Evolutionary conservation across 257 asterid genomes (phyloP).

Genomic region (Ophiorrhiza pumila): DNA sequence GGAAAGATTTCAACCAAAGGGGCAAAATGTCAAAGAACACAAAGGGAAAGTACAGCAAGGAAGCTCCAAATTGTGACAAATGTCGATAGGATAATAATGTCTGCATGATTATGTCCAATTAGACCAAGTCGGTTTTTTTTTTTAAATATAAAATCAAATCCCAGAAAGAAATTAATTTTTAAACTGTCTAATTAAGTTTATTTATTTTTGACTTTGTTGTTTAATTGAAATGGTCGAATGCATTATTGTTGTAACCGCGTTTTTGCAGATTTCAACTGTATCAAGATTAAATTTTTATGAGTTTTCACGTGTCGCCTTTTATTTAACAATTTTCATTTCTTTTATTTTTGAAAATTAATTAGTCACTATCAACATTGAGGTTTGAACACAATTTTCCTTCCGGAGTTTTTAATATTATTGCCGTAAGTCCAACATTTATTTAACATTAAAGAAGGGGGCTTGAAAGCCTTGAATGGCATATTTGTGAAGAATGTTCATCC

Average conservation of each 20-base stretch:
- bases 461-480: too few relatives aligned
- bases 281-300: not conserved
- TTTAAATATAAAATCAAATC: not conserved
- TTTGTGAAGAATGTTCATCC: too few relatives aligned
- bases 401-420: too few relatives aligned
- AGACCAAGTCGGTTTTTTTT: conserved; percentile 8
- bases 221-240: conserved; percentile 1
- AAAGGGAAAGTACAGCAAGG: conserved; percentile 4
- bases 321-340: not conserved
- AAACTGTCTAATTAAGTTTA: not conserved
- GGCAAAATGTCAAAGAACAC: conserved; percentile 4
- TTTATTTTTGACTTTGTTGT: not conserved
- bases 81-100: conserved; percentile 18
- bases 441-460: too few relatives aligned
- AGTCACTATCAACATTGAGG: too few relatives aligned
- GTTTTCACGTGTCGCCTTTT: conserved; percentile 2
- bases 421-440: too few relatives aligned
- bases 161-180: not conserved
- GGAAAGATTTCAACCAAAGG: not conserved
- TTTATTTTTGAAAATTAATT: too few relatives aligned
- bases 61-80: conserved; percentile 18
- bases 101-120: not conserved
- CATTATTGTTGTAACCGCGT: conserved; percentile 2
- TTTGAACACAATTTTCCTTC: too few relatives aligned
- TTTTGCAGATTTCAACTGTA: conserved; percentile 2